phyloP scores from a whole-genome alignment of 495 filamentous ascomycete genomes.

The Aspergillus ostianus region DNA sequence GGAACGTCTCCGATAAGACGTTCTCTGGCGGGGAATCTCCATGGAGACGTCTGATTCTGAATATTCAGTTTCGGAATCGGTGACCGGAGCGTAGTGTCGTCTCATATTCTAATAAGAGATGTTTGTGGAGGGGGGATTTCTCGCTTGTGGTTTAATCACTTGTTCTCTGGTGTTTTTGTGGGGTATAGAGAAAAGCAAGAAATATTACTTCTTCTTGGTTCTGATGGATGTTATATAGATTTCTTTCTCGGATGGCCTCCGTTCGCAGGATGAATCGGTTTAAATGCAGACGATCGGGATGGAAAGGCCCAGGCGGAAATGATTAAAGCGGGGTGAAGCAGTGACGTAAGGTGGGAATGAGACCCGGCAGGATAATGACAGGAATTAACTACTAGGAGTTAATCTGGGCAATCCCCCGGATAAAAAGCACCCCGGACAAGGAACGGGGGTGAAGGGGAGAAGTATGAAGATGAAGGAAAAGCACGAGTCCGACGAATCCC shows the following conservation, averaged over 20 bases:
- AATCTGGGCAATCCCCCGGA: too few species aligned
- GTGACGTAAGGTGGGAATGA: slow-evolving; percentile 1
- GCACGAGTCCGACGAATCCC: background rate
- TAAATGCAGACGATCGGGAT: too few species aligned
- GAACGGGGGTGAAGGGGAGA: background rate
- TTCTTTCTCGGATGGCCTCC: background rate
- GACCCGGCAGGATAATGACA: background rate
- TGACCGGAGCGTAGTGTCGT: background rate
- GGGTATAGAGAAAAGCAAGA: background rate
- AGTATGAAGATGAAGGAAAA: background rate
- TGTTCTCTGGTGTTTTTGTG: background rate
- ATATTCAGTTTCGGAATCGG: slow-evolving; percentile 39
- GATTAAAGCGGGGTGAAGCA: slow-evolving; percentile 1
- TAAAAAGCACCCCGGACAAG: background rate
- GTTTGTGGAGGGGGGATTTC: background rate
- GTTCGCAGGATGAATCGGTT: too few species aligned
- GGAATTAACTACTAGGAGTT: background rate
- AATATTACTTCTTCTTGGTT: too few species aligned
- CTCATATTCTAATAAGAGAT: slow-evolving; percentile 6
- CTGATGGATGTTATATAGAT: background rate
- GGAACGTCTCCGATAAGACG: slow-evolving; percentile 33
- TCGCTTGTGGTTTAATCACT: background rate
- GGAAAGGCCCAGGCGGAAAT: background rate
- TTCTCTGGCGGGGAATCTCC: slow-evolving; percentile 22
- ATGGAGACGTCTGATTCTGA: slow-evolving; percentile 43